Evolutionary conservation across 1,284 basidiomycete species (phyloP).

Genomic region (Cryptococcus amylolentus): DNA sequence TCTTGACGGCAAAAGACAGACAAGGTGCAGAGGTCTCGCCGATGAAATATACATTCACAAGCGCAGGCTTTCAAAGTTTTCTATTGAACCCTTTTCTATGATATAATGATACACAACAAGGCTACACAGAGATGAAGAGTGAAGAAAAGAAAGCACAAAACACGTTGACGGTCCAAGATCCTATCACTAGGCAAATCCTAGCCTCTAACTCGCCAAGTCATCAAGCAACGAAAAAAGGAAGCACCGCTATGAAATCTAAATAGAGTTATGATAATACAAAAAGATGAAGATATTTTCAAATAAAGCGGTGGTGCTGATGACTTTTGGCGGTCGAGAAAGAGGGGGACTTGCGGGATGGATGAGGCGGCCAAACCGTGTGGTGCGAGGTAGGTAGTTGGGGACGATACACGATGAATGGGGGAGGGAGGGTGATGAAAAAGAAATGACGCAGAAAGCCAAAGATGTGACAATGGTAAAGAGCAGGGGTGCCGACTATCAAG

Average conservation of each 20-base stretch:
- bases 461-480: background rate
- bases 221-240: constrained; percentile 7
- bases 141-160: constrained; percentile 3
- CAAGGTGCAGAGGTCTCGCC: background rate
- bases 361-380: constrained; percentile 43
- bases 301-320: constrained; percentile 6
- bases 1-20: too few species aligned
- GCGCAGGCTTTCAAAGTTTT: constrained; percentile 19
- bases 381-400: background rate
- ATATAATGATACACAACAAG: constrained; percentile 5
- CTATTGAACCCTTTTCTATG: background rate
- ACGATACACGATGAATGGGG: background rate
- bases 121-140: background rate
- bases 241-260: constrained; percentile 4
- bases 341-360: constrained; percentile 49
- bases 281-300: background rate
- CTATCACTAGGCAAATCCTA: constrained; percentile 50
- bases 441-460: constrained; percentile 4
- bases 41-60: constrained; percentile 2
- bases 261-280: background rate
- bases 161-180: constrained; percentile 44
- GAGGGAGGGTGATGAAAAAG: background rate
- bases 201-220: constrained; percentile 3
- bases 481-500: constrained; percentile 41
- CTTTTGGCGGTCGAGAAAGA: constrained; percentile 4